Evolutionary conservation across 192 early-diverging fungal species (phyloP), one percentile per base, ranked within the genome.

Genomic region (Gorgonomyces haynaldii): DNA sequence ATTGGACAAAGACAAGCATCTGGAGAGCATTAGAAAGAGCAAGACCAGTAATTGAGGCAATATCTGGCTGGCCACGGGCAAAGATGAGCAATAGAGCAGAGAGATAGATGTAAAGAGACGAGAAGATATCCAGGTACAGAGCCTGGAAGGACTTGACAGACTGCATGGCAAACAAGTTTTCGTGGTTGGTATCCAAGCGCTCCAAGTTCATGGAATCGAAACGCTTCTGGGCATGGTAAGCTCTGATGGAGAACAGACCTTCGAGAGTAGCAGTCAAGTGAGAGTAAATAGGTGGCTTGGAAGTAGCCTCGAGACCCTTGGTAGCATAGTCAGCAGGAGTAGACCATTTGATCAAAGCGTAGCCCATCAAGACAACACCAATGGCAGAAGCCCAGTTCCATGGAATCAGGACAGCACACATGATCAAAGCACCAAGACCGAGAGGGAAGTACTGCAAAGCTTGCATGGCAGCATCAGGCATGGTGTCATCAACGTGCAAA

Each of bases 241-340:
- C 68, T 7, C 81, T 65, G 40, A 85, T 82, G 2, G 72, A 71
- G 30, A 72, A 62, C 3, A 84, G 64, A 1, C 81, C 81, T 42
- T 80, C 73, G 6, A 84, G 58, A 8, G 80, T 77, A 2, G 72
- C 74, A 2, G 79, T 66, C 40, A 84, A 57, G 55, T 84, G 81
- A 5, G 74, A 54, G 56, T 76, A 83, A 6, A 84, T 70, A 6
- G 75, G 76, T 0, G 75, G 66, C 32, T 76, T 78, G n/a, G 67
- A 66, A 30, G 64, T 45, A 15, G 77, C 81, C 52, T 83, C 81
- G 36, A 74, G 63, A 22, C 32, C 44, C 35, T 76, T 70, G 42
- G 72, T 61, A 6, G 52, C 42, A 28, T 65, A 60, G 28, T 71
- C 72, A 8, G 64, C 58, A 20, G 54, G 54, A 0, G 32, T 56